phyloP scores from a whole-genome alignment of 2,329 filamentous ascomycete genomes.

The Colletotrichum sojae region DNA sequence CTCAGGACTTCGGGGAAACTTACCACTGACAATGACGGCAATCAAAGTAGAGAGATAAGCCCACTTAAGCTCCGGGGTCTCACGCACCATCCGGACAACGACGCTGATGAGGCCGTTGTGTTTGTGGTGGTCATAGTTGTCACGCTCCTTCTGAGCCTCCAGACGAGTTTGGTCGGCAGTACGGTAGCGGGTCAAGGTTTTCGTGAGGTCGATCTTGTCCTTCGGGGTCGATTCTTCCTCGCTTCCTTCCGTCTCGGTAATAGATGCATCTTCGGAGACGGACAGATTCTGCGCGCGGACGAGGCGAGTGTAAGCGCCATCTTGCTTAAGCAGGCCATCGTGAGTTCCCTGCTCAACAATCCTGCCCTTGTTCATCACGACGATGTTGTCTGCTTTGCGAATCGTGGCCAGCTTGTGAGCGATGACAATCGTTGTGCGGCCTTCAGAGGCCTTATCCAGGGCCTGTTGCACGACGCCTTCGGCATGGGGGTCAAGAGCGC shows the following conservation, averaged over 20 bases:
- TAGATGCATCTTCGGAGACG: slow-evolving; percentile 44
- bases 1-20: slow-evolving; percentile 5
- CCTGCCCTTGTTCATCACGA: slow-evolving; percentile 71
- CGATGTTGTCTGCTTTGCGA: slow-evolving; percentile 72
- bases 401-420: slow-evolving; percentile 72
- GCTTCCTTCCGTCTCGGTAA: slow-evolving; percentile 45
- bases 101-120: slow-evolving; percentile 49
- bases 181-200: slow-evolving; percentile 50
- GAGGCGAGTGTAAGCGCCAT: slow-evolving; percentile 65
- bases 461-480: slow-evolving; percentile 67
- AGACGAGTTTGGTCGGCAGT: slow-evolving; percentile 49
- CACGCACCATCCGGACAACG: slow-evolving; percentile 52
- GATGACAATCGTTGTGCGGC: slow-evolving; percentile 75
- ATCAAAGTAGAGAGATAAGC: slow-evolving; percentile 52
- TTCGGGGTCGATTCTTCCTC: slow-evolving; percentile 37
- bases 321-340: slow-evolving; percentile 62
- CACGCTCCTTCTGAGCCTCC: slow-evolving; percentile 52
- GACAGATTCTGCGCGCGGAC: slow-evolving; percentile 59
- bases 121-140: slow-evolving; percentile 53
- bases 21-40: slow-evolving; percentile 48
- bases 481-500: slow-evolving; percentile 60
- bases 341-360: slow-evolving; percentile 74
- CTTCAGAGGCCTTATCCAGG: slow-evolving; percentile 64
- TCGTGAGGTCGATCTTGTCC: slow-evolving; percentile 44
- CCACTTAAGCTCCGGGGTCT: slow-evolving; percentile 54